Evolutionary conservation across 179 eudicot species (phyloP), one percentile per base, ranked within the genome.

Genomic region (Sideroxylon spinosum): DNA sequence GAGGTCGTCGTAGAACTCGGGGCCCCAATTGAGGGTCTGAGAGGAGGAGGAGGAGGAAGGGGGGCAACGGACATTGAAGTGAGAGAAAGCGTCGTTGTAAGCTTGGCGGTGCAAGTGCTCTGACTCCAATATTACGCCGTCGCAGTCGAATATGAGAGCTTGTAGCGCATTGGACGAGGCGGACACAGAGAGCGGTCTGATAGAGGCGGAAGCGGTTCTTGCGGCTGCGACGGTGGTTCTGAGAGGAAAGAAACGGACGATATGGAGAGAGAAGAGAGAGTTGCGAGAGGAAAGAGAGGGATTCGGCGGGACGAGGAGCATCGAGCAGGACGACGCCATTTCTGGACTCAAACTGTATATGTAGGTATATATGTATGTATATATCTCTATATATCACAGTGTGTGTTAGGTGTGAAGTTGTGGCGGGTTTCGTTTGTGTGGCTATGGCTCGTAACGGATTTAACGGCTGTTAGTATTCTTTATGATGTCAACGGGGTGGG

Each of bases 81-180:
- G 86, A 53, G 89, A 66, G 74, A 94, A 95, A 4, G 96, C 98
- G 52, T 93, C 95, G 55, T 92, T 95, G 76, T 95, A 95, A 66
- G 98, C 98, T 84, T 90, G 95, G 11, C 99, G 95, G 57, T 95
- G 99, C 57, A 95, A 85, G 68, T 95, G 89, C 78, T 95, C 99
- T 0, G 99, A 95, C 80, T 95, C 99, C 44, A 95, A 48, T 28
- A 95, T 95, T 7, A 95, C 99, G 68, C 99, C 99, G 26, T 95
- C 98, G 82, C 98, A 95, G 77, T 95, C 98, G 82, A 95, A 95
- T 20, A 95, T 89, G 23, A 95, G 86, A 7, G 97, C 98, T 53
- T 88, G 56, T 20, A 95, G 73, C 0, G 91, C 82, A 9, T 80
- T 69, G 0, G 90, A 81, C 0, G 92, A 81, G 25, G 81, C 87